A percentile compares a stretch with the other conserved stretches of the same genome.
Evolutionary conservation across 2,329 filamentous ascomycete genomes (phyloP).

Genomic region (Gnomoniopsis smithogilvyi): DNA sequence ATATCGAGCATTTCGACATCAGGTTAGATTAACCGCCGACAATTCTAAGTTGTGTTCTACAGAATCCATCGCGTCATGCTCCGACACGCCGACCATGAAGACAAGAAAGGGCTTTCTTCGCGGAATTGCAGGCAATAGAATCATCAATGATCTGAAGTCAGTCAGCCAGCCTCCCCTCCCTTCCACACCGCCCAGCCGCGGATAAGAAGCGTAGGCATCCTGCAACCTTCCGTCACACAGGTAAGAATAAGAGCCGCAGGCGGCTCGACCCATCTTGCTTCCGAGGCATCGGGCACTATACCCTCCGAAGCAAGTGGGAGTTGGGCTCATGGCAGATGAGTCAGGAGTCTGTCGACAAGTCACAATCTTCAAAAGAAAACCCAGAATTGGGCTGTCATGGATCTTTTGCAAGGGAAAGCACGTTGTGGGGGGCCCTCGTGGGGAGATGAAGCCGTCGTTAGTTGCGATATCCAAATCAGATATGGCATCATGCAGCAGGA

Average conservation of each 20-base stretch:
- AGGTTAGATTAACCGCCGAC: neutral
- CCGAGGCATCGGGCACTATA: neutral
- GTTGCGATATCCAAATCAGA: constrained; percentile 4
- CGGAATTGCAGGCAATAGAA: neutral
- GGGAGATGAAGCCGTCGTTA: neutral
- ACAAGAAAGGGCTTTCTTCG: neutral
- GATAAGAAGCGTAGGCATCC: neutral
- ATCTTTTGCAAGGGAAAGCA: neutral
- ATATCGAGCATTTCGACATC: neutral
- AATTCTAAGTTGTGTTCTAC: neutral
- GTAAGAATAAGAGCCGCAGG: neutral
- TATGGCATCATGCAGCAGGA: constrained; percentile 12
- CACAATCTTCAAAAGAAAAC: too few species aligned
- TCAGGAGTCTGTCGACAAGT: neutral
- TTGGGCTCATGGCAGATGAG: neutral
- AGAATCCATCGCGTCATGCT: constrained; percentile 6
- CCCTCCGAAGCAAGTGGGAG: neutral
- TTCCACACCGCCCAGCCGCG: neutral
- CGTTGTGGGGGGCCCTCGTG: neutral
- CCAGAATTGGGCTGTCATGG: neutral
- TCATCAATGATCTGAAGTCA: neutral
- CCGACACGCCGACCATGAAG: constrained; percentile 8
- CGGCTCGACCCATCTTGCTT: neutral
- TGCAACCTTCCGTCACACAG: neutral
- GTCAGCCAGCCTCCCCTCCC: neutral